Conservation (phyloP, 768 basidiomycete species). For the Dioszegia crocea region DNA sequence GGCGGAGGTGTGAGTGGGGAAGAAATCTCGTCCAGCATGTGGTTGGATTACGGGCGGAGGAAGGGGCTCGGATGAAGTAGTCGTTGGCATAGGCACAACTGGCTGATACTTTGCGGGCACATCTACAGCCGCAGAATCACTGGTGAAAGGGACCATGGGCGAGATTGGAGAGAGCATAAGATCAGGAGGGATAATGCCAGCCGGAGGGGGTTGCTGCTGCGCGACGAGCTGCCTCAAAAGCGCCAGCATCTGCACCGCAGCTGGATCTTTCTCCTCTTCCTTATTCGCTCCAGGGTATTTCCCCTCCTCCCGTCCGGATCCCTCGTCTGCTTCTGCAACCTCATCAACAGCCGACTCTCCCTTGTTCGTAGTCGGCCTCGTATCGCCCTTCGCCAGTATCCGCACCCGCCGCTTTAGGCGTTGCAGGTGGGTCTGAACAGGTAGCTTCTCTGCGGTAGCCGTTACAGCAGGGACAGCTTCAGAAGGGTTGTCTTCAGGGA, state of each 20-base stretch:
- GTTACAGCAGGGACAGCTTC: background rate
- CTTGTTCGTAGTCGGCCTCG: background rate
- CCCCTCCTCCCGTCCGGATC: background rate
- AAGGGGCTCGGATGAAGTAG: no score
- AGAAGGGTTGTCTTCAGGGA: background rate
- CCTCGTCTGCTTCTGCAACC: background rate
- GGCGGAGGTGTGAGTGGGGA: background rate
- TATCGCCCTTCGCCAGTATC: constrained; percentile 14
- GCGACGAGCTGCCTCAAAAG: constrained; percentile 12
- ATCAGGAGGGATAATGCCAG: no score
- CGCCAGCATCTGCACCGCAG: constrained; percentile 8
- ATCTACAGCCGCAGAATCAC: background rate
- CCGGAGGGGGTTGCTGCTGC: background rate
- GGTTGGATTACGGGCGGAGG: no score
- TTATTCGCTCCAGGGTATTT: background rate
- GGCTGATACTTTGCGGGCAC: no score
- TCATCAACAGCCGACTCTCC: background rate
- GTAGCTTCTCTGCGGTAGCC: background rate
- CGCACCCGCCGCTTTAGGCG: constrained; percentile 17
- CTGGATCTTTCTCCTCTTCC: constrained; percentile 7
- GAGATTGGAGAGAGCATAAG: background rate
- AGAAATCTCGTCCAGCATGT: background rate
- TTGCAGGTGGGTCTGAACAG: background rate
- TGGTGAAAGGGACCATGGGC: background rate
- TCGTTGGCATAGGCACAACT: no score